Evolutionary conservation across 1,139 yeast species (phyloP), one percentile per base, ranked within the genome.

Genomic region (Taiozyma sp.): DNA sequence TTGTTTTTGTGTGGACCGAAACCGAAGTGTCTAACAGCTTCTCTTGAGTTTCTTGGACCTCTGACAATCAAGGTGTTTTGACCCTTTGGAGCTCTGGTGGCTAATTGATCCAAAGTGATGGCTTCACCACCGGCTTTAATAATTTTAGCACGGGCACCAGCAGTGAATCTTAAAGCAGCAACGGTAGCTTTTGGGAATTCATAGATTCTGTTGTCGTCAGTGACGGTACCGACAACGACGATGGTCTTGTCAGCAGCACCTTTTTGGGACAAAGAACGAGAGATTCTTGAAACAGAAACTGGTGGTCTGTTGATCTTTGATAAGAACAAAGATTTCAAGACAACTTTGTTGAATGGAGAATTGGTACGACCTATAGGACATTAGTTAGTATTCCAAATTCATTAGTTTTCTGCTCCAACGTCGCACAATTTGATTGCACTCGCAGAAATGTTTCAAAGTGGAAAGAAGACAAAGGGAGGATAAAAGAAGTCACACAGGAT

Each of bases 261-360:
- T 74, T 85, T 80, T 75, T 84, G 89, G 68, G 76, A 75, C 72
- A 90, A 78, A 70, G 95, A 91, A 74, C 87, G 85, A 71, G 88
- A 75, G 66, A 95, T 81, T 81, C 96, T 90, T 65, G 96, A 85
- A 65, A 90, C 84, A 67, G 98, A 92, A 62, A 93, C 98, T 64
- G 99, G 99, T 71, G 99, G 99, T 83, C 96, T 90, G 97, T 93
- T 95, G 77, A 85, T 80, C 92, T 93, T 93, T 65, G 98, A 92
- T 73, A 93, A 84, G 89, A 90, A 93, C 78, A 95, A 86, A 73
- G 93, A 82, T 77, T 79, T 89, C 75, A 95, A 88, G 80, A 93
- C 78, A 68, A 91, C 91, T 86, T 88, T 90, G 97, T 95, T 93
- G 95, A 93, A 93, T 74, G 91, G 84, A 78, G 96, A 89, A 76